Evolutionary conservation across 345 rosid species (phyloP), one percentile per base, ranked within the genome.

Genomic region (Stellera chamaejasme): DNA sequence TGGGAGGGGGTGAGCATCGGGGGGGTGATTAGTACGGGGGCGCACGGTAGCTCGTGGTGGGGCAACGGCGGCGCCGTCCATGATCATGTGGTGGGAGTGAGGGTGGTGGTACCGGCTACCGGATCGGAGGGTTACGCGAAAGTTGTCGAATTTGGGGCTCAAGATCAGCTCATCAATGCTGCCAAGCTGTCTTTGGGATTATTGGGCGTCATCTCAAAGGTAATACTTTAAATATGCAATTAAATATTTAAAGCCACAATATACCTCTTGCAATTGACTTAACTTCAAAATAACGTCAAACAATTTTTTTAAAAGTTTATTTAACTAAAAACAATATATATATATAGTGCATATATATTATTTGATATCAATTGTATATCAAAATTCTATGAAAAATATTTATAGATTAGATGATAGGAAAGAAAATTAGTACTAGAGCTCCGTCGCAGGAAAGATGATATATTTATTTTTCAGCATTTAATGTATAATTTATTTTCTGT

Each of bases 21-120:
- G 23, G 98, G 98, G n/a, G 6, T 84, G 48, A 81, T 92, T 15
- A 80, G 85, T 59, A 88, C 93, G 0, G 98, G 96, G 8, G 77
- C 98, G 0, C 98, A 92, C n/a, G 98, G 98, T 2, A 92, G 98
- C 66, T 88, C 98, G 0, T 92, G 96, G 96, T 82, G 81, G 68
- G 96, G 95, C 19, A 77, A 74, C 61, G 98, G 98, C 10, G 98
- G 95, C n/a, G 84, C 95, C 1, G 90, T 81, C 55, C 96, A 88
- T 41, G 98, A 92, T 54, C 90, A 88, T 62, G 95, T 92, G 13
- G 70, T 80, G 41, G 93, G 88, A 9, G 54, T 92, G 11, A 77
- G 68, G 59, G 79, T 92, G 26, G 59, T 88, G 9, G 79, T 88
- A 54, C 93, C 96, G 0, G 82, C 84, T 3, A 43, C 14, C 13